Evolutionary conservation across 2,329 filamentous ascomycete genomes (phyloP).

Genomic region (Nigrospora osmanthi): DNA sequence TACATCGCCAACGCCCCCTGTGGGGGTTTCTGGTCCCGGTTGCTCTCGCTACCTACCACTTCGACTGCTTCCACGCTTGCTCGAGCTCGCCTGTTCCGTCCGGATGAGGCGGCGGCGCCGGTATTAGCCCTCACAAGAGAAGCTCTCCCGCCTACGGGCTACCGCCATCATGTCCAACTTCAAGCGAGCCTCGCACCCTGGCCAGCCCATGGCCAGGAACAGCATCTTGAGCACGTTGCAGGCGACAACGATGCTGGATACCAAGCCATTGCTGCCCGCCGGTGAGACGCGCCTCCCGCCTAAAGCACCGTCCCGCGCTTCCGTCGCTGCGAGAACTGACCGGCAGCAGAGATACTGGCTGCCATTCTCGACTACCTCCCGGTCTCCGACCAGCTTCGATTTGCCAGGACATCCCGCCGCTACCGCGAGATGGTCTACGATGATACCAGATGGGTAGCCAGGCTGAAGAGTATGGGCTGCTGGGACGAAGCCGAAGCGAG

Average conservation of each 20-base stretch:
- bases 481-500: conserved; percentile 90
- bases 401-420: conserved; percentile 75
- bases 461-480: conserved; percentile 76
- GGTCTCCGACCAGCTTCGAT: conserved; percentile 75
- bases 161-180: conserved; percentile 23
- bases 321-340: conserved; percentile 3
- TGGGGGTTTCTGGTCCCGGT: no score
- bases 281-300: conserved; percentile 41
- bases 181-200: conserved; percentile 26
- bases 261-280: conserved; percentile 73
- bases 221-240: conserved; percentile 70
- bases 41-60: no score
- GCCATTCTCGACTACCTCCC: conserved; percentile 85
- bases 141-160: no score
- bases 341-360: conserved; percentile 67
- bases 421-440: conserved; percentile 99
- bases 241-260: conserved; percentile 71
- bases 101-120: no score
- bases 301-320: background rate
- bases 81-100: no score
- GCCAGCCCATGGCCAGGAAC: conserved; percentile 25
- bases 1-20: no score
- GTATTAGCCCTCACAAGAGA: no score
- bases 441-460: conserved; percentile 87
- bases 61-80: no score